Evolutionary conservation across 768 basidiomycete species (phyloP), one percentile per base, ranked within the genome.

Genomic region (Polyporus arcularius): DNA sequence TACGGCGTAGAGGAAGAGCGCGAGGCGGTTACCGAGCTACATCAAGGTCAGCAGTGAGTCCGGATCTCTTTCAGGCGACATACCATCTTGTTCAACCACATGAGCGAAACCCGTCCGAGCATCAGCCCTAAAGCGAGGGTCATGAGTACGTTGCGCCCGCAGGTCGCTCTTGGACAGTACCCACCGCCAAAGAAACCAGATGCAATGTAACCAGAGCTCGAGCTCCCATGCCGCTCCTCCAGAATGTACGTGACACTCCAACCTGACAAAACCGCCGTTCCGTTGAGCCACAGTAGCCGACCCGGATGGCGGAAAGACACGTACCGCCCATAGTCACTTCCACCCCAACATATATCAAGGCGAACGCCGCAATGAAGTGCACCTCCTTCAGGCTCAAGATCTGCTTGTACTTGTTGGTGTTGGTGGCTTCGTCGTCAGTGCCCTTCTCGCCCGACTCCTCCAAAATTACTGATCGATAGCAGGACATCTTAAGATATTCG

Each of bases 171-270:
- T 11, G 46, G 12, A 10, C 11, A 43, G 9, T 26, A 21, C 43
- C 18, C 21, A 45, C 43, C 74, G 10, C 75, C 78, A 51, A 78
- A 79, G 68, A 78, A 77, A 1, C 77, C 77, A 48, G 76, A 73
- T 2, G 78, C 78, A 31, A 79, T 75, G 62, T 80, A 79, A 5
- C 80, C 80, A 8, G 78, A 63, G n/a, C 59, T 69, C 1, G 71
- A 66, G 10, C 73, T 75, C 7, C 79, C 79, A 30, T 71, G 70
- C 11, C 79, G 72, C 55, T 73, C 69, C 41, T 74, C 62, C 51
- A 78, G 71, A 35, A 80, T 74, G 65, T 73, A 80, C 4, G 80
- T 80, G 15, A 80, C 79, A 51, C 77, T 79, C 79, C 80, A 80
- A 26, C 78, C 78, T 76, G 30, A 21, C 9, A 16, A 2, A 2